Percentiles rank a stretch among this genome's conserved stretches.
Evolutionary conservation across 805 yeast genomes (phyloP).

Genomic region (Candida ipomoeae): DNA sequence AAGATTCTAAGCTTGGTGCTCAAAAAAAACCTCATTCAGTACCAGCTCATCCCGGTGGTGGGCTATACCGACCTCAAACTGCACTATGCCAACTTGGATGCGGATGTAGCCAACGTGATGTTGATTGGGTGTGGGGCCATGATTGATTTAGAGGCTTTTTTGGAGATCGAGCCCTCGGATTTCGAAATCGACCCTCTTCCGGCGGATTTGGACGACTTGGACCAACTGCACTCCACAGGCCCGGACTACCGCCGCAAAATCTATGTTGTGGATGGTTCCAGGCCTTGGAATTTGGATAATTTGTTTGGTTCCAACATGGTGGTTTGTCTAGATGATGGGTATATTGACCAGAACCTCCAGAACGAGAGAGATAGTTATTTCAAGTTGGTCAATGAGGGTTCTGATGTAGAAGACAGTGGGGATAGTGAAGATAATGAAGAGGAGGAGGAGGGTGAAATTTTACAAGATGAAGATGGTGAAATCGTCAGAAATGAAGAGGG

Average conservation of each 20-base stretch:
- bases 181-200: slow-evolving; percentile 34
- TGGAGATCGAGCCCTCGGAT: slow-evolving; percentile 58
- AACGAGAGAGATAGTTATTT: slow-evolving; percentile 62
- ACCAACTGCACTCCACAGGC: not conserved
- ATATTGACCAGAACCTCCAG: slow-evolving; percentile 53
- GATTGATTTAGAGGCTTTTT: slow-evolving; percentile 74
- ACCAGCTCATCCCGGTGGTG: slow-evolving; percentile 86
- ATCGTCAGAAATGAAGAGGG: slow-evolving; percentile 31
- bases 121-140: slow-evolving; percentile 92
- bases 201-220: slow-evolving; percentile 23
- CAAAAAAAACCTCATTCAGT: slow-evolving; percentile 78
- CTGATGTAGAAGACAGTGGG: not conserved
- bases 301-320: slow-evolving; percentile 77
- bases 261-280: slow-evolving; percentile 83
- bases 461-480: slow-evolving; percentile 20
- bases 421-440: slow-evolving; percentile 14
- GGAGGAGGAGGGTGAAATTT: slow-evolving; percentile 1
- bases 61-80: slow-evolving; percentile 77
- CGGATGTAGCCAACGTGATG: slow-evolving; percentile 69
- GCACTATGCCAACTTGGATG: slow-evolving; percentile 63
- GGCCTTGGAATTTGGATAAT: slow-evolving; percentile 97
- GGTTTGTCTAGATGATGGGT: slow-evolving; percentile 84
- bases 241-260: slow-evolving; percentile 48
- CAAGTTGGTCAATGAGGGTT: slow-evolving; percentile 39
- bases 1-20: slow-evolving; percentile 67